Evolutionary conservation across 2,329 filamentous ascomycete genomes (phyloP).

Genomic region (Thielaviopsis populi): DNA sequence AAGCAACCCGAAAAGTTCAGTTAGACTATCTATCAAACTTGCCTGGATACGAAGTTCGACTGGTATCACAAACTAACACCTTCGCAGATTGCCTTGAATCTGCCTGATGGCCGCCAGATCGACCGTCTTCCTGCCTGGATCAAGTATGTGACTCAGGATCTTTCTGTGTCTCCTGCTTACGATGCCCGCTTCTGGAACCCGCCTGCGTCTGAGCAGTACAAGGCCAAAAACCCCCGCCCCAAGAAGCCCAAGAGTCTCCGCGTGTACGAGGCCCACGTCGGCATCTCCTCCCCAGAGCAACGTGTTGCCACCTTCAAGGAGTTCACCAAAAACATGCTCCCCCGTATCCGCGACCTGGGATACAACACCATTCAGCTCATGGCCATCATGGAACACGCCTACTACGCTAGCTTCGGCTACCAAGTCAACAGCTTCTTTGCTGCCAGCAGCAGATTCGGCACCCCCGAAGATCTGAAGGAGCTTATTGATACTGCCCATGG

Average conservation of each 20-base stretch:
- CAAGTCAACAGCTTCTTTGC: slow-evolving; percentile 99
- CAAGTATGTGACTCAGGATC: slow-evolving; percentile 88
- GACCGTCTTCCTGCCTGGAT: slow-evolving; percentile 95
- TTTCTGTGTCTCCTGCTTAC: slow-evolving; percentile 77
- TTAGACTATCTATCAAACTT: neutral
- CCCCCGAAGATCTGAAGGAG: slow-evolving; percentile 90
- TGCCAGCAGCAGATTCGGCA: slow-evolving; percentile 85
- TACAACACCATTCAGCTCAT: slow-evolving; percentile 98
- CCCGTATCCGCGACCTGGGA: slow-evolving; percentile 74
- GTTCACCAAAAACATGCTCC: slow-evolving; percentile 84
- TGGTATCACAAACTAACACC: neutral
- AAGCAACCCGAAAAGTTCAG: neutral
- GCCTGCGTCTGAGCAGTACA: slow-evolving; percentile 57
- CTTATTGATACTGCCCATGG: slow-evolving; percentile 88
- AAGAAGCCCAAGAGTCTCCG: slow-evolving; percentile 73
- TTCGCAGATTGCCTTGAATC: slow-evolving; percentile 62
- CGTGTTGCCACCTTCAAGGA: slow-evolving; percentile 92
- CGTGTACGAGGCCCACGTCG: slow-evolving; percentile 97
- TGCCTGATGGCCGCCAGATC: slow-evolving; percentile 63
- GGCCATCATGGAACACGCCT: slow-evolving; percentile 98
- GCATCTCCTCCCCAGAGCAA: slow-evolving; percentile 83
- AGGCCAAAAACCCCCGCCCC: slow-evolving; percentile 69
- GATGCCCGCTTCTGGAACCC: slow-evolving; percentile 98
- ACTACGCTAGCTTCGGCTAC: slow-evolving; percentile 98
- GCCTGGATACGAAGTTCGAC: neutral